These are phyloP conservation scores for Eimeria necatrix DNA, from an alignment of 169 alveolate genomes.

Conservation along the genomic window DNA sequence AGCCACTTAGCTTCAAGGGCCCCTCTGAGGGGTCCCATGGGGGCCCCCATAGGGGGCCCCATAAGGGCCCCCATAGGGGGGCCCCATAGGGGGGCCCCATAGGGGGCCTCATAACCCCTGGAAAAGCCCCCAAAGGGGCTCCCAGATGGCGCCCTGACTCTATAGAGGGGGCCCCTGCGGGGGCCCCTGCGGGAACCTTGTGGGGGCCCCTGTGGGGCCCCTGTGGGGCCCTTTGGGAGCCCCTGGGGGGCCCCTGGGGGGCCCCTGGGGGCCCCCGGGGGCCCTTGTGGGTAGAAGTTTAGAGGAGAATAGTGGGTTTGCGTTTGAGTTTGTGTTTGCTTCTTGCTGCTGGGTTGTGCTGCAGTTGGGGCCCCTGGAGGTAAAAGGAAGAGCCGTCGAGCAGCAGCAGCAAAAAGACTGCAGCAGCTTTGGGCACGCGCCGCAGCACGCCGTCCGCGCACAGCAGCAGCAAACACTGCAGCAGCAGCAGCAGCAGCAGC, in stretches of 20 bases:
- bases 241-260: background rate
- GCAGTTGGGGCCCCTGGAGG: constrained; percentile 67
- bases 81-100: no score
- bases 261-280: background rate
- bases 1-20: background rate
- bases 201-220: no score
- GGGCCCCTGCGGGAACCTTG: background rate
- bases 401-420: constrained; percentile 26
- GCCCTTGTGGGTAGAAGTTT: background rate
- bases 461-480: constrained; percentile 76
- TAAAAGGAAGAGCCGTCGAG: constrained; percentile 52
- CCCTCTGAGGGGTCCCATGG: background rate
- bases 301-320: constrained; percentile 14
- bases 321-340: constrained; percentile 63
- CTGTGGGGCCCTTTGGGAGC: background rate
- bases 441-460: constrained; percentile 48
- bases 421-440: constrained; percentile 24
- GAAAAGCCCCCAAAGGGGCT: no score
- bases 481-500: constrained; percentile 23
- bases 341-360: constrained; percentile 58
- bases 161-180: constrained; percentile 7
- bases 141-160: background rate
- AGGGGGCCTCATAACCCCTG: no score
- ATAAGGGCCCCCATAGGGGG: no score
- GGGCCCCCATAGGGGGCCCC: no score